Percentiles rank a stretch among this genome's conserved stretches.
Evolutionary conservation across 2,329 filamentous ascomycete genomes (phyloP).

Genomic region (Fusarium solani-melongenae): DNA sequence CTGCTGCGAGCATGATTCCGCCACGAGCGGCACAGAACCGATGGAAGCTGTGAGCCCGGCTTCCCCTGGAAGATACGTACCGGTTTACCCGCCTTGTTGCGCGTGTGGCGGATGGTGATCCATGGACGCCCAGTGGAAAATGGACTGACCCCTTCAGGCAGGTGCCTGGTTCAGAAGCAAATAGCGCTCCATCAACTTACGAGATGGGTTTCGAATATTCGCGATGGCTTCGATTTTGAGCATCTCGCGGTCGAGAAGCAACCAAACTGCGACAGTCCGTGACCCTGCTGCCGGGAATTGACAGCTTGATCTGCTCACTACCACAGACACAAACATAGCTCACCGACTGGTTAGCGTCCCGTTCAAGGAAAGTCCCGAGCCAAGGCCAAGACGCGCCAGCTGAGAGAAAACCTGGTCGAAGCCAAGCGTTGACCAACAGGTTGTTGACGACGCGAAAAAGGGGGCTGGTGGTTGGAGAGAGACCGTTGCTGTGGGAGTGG

Average conservation of each 20-base stretch:
- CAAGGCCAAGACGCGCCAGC: constrained; percentile 13
- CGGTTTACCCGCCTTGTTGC: background rate
- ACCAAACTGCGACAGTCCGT: background rate
- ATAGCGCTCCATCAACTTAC: constrained; percentile 5
- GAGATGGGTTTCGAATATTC: constrained; percentile 7
- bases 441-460: constrained; percentile 16
- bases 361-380: background rate
- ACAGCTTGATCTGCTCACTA: background rate
- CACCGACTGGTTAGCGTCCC: background rate
- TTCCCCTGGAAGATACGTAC: constrained; percentile 16
- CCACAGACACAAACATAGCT: background rate
- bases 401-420: background rate
- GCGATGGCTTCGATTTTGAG: background rate
- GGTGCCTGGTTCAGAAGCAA: background rate
- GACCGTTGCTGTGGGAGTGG: constrained; percentile 20
- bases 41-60: constrained; percentile 15
- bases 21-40: background rate
- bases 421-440: constrained; percentile 4
- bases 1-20: constrained; percentile 14
- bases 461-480: constrained; percentile 16
- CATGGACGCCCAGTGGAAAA: background rate
- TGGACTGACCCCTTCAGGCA: constrained; percentile 2
- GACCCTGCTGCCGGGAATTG: background rate
- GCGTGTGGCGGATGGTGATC: background rate
- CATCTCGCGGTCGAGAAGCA: background rate